Conservation (phyloP, 1,139 yeast genomes). For the Williopsis jadinii region DNA sequence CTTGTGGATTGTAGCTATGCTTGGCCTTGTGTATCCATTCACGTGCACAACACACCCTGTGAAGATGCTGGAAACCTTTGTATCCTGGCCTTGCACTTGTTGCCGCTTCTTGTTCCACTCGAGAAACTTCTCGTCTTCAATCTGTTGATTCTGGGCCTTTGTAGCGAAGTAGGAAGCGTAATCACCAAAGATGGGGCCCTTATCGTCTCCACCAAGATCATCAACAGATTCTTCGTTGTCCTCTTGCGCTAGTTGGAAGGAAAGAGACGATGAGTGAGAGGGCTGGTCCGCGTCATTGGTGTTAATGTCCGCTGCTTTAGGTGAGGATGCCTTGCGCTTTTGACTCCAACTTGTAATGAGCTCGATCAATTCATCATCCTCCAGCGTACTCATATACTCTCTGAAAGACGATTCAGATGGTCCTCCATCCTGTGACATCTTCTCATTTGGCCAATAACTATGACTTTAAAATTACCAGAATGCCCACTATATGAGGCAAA, state of each 20-base stretch:
- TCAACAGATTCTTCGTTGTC: constrained; percentile 1
- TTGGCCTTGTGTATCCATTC: constrained; percentile 82
- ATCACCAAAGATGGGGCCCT: constrained; percentile 51
- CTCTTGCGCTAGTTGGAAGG: constrained; percentile 7
- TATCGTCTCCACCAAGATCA: constrained; percentile 2
- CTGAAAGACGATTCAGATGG: constrained; percentile 10
- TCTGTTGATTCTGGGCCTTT: constrained; percentile 62
- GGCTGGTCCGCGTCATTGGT: neutral
- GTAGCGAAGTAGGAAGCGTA: constrained; percentile 61
- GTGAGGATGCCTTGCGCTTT: constrained; percentile 21
- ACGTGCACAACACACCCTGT: constrained; percentile 61
- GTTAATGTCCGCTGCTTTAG: constrained; percentile 22
- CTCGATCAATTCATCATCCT: constrained; percentile 34
- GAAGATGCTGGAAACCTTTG: constrained; percentile 40
- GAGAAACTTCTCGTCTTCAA: constrained; percentile 49
- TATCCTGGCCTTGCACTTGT: constrained; percentile 10
- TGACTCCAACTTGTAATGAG: constrained; percentile 23
- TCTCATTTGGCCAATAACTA: neutral
- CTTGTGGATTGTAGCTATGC: constrained; percentile 63
- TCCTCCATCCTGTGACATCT: constrained; percentile 7
- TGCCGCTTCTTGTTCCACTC: constrained; percentile 42
- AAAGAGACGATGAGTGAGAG: constrained; percentile 1
- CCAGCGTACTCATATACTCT: constrained; percentile 28
- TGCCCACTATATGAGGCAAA: too few relatives aligned
- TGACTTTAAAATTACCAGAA: too few relatives aligned